A percentile compares a stretch with the other conserved stretches of the same genome.
Conservation (phyloP, 164 flowering plant genomes). For the Stephania japonica region DNA sequence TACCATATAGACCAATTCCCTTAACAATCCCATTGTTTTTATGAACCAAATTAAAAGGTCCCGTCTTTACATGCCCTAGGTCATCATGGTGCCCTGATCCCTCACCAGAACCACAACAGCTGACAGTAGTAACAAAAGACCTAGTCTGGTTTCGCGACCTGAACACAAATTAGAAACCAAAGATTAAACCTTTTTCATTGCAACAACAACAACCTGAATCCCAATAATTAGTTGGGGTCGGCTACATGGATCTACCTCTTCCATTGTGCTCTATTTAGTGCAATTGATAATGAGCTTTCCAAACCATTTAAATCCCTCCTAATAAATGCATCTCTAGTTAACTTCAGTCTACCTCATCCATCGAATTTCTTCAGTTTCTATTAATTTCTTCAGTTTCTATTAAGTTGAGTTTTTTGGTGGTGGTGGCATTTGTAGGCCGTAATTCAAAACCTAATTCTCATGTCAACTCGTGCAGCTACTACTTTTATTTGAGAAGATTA, state of each 20-base stretch:
- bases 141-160: slow-evolving; percentile 10
- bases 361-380: too few species aligned
- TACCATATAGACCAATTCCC: slow-evolving; percentile 1
- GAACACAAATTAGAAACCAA: slow-evolving; percentile 6
- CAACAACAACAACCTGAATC: background rate
- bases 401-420: too few species aligned
- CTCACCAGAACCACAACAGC: slow-evolving; percentile 7
- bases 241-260: background rate
- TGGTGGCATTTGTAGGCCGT: too few species aligned
- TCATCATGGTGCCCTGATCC: slow-evolving; percentile 8
- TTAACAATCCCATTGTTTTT: slow-evolving; percentile 13
- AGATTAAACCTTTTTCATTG: background rate
- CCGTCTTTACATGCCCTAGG: background rate
- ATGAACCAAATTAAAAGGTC: background rate
- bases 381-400: too few species aligned
- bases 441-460: too few species aligned
- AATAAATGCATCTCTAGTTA: background rate
- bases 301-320: background rate
- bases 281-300: background rate
- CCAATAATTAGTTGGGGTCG: background rate
- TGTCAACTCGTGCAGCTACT: too few species aligned
- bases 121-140: slow-evolving; percentile 3
- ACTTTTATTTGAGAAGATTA: too few species aligned
- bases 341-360: too few species aligned
- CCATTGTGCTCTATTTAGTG: background rate